A percentile compares a stretch with the other conserved stretches of the same genome.
phyloP scores from a whole-genome alignment of 345 rosid genomes.

The Tarenaya hassleriana region DNA sequence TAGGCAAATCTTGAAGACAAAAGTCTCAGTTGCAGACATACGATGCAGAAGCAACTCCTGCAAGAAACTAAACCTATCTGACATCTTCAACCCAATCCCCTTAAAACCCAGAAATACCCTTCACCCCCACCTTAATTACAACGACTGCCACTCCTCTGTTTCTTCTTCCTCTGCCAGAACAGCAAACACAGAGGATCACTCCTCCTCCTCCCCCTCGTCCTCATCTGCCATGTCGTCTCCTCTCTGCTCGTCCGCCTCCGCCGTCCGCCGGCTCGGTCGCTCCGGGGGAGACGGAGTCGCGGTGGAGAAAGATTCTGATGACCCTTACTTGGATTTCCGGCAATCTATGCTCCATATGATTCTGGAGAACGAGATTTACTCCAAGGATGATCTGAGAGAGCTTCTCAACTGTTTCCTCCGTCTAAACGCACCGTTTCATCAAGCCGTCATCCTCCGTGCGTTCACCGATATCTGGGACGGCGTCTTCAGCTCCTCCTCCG shows the following conservation, averaged over 20 bases:
- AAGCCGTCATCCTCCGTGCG: conserved; percentile 65
- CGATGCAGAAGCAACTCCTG: conserved; percentile 39
- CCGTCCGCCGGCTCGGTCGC: conserved; percentile 31
- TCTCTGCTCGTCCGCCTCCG: conserved; percentile 19
- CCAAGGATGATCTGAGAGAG: conserved; percentile 65
- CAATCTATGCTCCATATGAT: conserved; percentile 97
- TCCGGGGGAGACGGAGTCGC: conserved; percentile 67
- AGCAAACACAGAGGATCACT: not conserved
- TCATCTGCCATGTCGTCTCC: conserved; percentile 1
- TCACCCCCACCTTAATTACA: conserved; percentile 18
- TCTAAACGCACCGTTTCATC: conserved; percentile 62
- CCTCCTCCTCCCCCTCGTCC: not conserved
- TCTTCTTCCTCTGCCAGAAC: conserved; percentile 34
- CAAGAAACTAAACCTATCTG: conserved; percentile 40
- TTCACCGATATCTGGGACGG: conserved; percentile 91
- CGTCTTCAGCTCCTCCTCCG: conserved; percentile 32
- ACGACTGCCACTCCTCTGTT: conserved; percentile 14
- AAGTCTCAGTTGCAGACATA: conserved; percentile 47
- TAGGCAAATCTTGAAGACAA: conserved; percentile 31
- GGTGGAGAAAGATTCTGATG: conserved; percentile 87
- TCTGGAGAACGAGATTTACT: conserved; percentile 76
- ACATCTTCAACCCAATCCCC: conserved; percentile 36
- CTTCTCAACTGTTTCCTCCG: conserved; percentile 70
- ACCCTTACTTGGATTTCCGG: conserved; percentile 83
- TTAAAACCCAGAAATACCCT: conserved; percentile 24